A percentile compares a stretch with the other conserved stretches of the same genome.
phyloP scores from a whole-genome alignment of 2,329 filamentous ascomycete genomes.

The Aaosphaeria arxii region DNA sequence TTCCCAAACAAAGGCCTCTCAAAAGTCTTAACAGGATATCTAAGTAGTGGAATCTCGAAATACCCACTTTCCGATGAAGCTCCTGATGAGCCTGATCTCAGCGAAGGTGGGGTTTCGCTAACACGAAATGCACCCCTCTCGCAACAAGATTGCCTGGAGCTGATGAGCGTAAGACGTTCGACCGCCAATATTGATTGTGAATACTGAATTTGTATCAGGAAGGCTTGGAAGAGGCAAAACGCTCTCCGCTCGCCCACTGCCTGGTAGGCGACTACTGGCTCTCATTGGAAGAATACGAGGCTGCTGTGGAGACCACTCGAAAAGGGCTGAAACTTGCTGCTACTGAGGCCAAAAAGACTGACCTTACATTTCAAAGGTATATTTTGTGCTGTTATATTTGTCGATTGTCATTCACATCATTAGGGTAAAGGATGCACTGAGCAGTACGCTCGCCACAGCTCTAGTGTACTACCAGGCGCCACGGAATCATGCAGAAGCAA shows the following conservation, averaged over 20 bases:
- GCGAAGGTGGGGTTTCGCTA: constrained; percentile 35
- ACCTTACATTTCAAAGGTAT: constrained; percentile 57
- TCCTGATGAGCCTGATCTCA: constrained; percentile 44
- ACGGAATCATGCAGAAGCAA: constrained; percentile 84
- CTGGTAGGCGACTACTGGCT: constrained; percentile 82
- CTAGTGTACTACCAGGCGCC: constrained; percentile 89
- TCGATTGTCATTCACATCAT: not conserved
- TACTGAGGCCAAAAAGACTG: constrained; percentile 63
- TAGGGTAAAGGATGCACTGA: constrained; percentile 67
- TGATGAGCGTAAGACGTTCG: constrained; percentile 59
- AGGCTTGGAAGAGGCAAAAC: constrained; percentile 46
- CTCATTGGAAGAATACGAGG: constrained; percentile 80
- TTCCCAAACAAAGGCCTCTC: constrained; percentile 83
- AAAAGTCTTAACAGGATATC: constrained; percentile 76
- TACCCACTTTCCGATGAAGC: constrained; percentile 58
- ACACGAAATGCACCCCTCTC: constrained; percentile 56
- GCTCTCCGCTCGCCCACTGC: constrained; percentile 79
- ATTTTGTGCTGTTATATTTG: not conserved
- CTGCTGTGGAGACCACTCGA: constrained; percentile 73
- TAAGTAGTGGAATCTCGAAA: constrained; percentile 80
- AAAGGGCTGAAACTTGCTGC: constrained; percentile 64
- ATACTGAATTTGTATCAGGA: constrained; percentile 29
- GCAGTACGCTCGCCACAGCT: constrained; percentile 77
- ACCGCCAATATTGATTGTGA: not conserved
- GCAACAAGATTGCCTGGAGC: constrained; percentile 73